A percentile compares a stretch with the other conserved stretches of the same genome.
Conservation (phyloP, 2,329 filamentous ascomycete genomes). For the Emergomyces orientalis region DNA sequence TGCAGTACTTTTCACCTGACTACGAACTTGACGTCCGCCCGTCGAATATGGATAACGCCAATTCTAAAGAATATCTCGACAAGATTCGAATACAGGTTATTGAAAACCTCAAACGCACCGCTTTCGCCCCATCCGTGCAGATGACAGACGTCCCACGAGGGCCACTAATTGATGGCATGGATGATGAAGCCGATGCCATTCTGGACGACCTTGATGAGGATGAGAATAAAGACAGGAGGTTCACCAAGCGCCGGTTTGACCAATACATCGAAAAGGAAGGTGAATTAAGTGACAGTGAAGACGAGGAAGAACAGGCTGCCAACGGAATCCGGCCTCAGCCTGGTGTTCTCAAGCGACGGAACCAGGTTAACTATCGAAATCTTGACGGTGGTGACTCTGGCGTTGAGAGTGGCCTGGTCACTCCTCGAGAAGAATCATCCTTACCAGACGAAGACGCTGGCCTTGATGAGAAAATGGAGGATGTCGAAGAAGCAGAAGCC, state of each 20-base stretch:
- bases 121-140: constrained; percentile 54
- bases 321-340: constrained; percentile 61
- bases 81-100: constrained; percentile 58
- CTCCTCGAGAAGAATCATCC: constrained; percentile 36
- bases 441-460: constrained; percentile 38
- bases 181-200: constrained; percentile 56
- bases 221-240: constrained; percentile 71
- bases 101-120: constrained; percentile 56
- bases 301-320: constrained; percentile 62
- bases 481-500: constrained; percentile 24
- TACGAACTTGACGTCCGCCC: constrained; percentile 61
- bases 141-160: constrained; percentile 55
- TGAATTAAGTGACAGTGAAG: constrained; percentile 80
- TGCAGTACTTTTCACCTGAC: constrained; percentile 57
- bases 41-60: constrained; percentile 65
- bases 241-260: constrained; percentile 75
- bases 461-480: constrained; percentile 34
- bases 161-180: constrained; percentile 46
- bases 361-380: constrained; percentile 55
- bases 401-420: constrained; percentile 43
- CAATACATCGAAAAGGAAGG: constrained; percentile 65
- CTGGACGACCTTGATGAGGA: constrained; percentile 71
- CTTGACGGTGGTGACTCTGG: constrained; percentile 47
- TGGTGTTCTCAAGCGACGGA: constrained; percentile 40
- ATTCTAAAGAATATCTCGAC: constrained; percentile 58